phyloP scores from a whole-genome alignment of 148 eudicot species.

The Diospyros kaki region DNA sequence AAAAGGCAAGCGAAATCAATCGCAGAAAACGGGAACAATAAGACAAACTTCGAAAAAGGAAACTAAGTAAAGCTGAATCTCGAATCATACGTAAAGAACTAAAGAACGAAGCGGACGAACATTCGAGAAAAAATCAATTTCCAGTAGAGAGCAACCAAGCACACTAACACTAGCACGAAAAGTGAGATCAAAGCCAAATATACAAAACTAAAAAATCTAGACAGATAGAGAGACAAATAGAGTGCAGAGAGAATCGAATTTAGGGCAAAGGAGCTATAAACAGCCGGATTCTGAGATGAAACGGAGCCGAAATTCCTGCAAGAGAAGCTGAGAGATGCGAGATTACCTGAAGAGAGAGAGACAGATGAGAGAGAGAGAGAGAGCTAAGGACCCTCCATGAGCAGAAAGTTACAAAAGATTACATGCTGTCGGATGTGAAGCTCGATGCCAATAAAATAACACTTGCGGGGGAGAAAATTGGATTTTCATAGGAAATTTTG shows the following conservation, averaged over 20 bases:
- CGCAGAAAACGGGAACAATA: neutral
- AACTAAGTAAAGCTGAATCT: constrained; percentile 7
- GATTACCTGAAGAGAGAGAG: constrained; percentile 10
- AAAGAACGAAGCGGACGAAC: neutral
- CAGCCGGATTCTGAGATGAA: neutral
- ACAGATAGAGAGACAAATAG: neutral
- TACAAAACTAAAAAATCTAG: neutral
- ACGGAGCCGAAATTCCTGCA: neutral
- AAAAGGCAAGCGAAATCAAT: neutral
- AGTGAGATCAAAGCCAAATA: neutral
- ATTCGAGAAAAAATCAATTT: neutral
- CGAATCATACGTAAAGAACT: neutral
- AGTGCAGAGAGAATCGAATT: neutral
- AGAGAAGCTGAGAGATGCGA: neutral
- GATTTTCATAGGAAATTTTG: neutral
- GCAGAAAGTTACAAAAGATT: constrained; percentile 10
- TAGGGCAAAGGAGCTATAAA: neutral
- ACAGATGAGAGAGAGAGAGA: constrained; percentile 15
- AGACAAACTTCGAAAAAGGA: neutral
- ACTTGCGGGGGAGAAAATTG: neutral
- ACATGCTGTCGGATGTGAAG: constrained; percentile 11
- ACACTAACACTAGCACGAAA: neutral
- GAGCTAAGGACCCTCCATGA: constrained; percentile 18
- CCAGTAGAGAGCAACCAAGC: neutral
- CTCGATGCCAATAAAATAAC: constrained; percentile 7